phyloP scores from a whole-genome alignment of 495 filamentous ascomycete genomes.

The Penicillium bovifimosum region DNA sequence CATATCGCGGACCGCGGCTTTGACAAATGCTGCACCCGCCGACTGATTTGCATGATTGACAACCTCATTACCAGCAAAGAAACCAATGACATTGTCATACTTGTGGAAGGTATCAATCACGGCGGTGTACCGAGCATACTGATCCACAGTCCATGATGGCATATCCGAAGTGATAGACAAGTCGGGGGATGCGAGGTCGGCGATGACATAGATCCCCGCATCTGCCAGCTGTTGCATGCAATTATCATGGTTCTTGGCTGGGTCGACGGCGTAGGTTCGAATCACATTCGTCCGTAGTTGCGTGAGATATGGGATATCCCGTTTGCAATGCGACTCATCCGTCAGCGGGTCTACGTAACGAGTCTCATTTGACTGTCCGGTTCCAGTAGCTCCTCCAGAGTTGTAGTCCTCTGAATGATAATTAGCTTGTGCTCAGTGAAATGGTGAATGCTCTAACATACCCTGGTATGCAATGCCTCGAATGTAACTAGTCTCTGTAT shows the following conservation, averaged over 20 bases:
- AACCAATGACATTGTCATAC: constrained; percentile 83
- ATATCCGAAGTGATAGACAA: constrained; percentile 75
- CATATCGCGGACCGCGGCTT: constrained; percentile 88
- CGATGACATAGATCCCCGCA: constrained; percentile 88
- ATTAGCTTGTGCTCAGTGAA: constrained; percentile 7
- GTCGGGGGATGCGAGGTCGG: constrained; percentile 77
- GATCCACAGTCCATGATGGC: constrained; percentile 66
- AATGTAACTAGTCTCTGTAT: constrained; percentile 50
- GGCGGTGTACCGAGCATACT: constrained; percentile 69
- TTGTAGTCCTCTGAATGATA: constrained; percentile 40
- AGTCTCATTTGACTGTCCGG: constrained; percentile 25
- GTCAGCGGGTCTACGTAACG: constrained; percentile 64
- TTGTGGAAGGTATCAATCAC: constrained; percentile 72
- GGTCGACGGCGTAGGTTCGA: constrained; percentile 88
- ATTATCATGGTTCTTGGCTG: constrained; percentile 60
- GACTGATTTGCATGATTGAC: constrained; percentile 69
- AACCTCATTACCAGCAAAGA: constrained; percentile 95
- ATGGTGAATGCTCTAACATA: constrained; percentile 6
- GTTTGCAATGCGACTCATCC: constrained; percentile 58
- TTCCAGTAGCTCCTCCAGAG: constrained; percentile 11
- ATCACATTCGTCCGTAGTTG: constrained; percentile 79
- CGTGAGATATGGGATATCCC: constrained; percentile 72
- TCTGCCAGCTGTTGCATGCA: constrained; percentile 79
- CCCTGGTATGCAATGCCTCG: constrained; percentile 83
- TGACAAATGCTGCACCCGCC: constrained; percentile 81